phyloP scores from a whole-genome alignment of 2,329 filamentous ascomycete genomes.

The Gnomoniopsis smithogilvyi region DNA sequence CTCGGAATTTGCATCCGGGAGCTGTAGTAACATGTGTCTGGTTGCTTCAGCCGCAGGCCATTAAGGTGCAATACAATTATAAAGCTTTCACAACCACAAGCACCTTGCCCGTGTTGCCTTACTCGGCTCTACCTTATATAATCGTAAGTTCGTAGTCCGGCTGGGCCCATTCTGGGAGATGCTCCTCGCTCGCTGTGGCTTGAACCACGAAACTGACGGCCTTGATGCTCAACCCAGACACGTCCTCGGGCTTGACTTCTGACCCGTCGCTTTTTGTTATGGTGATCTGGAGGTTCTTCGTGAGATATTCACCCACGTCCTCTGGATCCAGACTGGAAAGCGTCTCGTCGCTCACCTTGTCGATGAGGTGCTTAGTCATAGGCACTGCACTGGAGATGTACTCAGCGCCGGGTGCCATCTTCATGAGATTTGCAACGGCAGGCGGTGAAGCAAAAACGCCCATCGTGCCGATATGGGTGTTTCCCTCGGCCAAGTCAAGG shows the following conservation, averaged over 20 bases:
- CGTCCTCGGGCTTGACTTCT: conserved; percentile 23
- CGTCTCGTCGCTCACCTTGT: conserved; percentile 34
- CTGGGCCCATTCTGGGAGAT: conserved; percentile 36
- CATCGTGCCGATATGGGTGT: conserved; percentile 56
- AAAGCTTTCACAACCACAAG: neutral
- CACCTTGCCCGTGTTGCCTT: no score
- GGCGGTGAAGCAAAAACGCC: conserved; percentile 46
- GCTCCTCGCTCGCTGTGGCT: conserved; percentile 28
- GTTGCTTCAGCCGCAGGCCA: neutral
- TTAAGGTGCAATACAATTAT: neutral
- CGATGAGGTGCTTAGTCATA: conserved; percentile 46
- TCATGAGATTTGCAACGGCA: conserved; percentile 16
- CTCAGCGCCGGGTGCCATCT: conserved; percentile 32
- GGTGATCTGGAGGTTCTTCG: conserved; percentile 32
- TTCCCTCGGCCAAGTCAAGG: conserved; percentile 61
- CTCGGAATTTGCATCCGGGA: neutral
- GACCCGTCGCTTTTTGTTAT: conserved; percentile 28
- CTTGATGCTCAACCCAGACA: conserved; percentile 32
- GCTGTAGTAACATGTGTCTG: neutral
- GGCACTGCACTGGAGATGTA: conserved; percentile 49
- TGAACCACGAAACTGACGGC: conserved; percentile 36
- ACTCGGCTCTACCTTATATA: neutral
- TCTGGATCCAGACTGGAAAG: conserved; percentile 35
- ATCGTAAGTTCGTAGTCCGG: conserved; percentile 11
- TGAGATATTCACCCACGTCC: conserved; percentile 40